A percentile compares a stretch with the other conserved stretches of the same genome.
phyloP scores from a whole-genome alignment of 140 eudicot genomes.

The Bidens hawaiensis region DNA sequence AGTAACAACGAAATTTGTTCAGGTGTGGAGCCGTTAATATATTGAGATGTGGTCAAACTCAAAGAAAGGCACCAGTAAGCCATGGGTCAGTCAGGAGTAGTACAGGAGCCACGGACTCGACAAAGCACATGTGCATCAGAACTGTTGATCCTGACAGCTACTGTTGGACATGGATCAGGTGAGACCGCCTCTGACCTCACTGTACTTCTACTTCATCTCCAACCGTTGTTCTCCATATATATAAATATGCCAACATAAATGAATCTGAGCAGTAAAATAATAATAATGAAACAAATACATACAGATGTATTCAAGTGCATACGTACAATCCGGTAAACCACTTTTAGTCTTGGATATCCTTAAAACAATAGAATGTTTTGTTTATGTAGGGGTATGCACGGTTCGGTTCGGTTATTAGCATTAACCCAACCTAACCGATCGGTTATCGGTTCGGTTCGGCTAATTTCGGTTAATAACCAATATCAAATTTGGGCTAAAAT shows the following conservation, averaged over 20 bases:
- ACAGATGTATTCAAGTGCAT: no score
- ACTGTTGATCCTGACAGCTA: constrained; percentile 6
- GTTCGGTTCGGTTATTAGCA: no score
- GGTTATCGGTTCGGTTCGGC: no score
- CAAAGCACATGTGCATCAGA: constrained; percentile 19
- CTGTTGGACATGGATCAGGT: constrained; percentile 25
- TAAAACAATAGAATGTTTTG: no score
- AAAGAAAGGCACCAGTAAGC: neutral
- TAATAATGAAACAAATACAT: neutral
- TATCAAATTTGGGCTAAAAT: no score
- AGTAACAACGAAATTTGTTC: neutral
- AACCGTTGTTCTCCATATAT: neutral
- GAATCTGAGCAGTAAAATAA: neutral
- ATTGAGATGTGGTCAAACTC: constrained; percentile 14
- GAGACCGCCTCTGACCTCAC: constrained; percentile 13
- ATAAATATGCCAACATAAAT: neutral
- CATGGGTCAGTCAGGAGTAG: constrained; percentile 5
- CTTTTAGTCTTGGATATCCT: no score
- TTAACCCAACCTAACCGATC: no score
- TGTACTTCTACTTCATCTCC: constrained; percentile 13
- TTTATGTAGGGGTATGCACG: no score
- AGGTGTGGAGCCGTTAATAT: neutral
- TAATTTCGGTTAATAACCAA: no score
- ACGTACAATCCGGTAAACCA: no score
- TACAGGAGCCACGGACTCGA: constrained; percentile 1